Conservation (phyloP, 2,329 filamentous ascomycete genomes). For the Sodiomyces alkalinus region DNA sequence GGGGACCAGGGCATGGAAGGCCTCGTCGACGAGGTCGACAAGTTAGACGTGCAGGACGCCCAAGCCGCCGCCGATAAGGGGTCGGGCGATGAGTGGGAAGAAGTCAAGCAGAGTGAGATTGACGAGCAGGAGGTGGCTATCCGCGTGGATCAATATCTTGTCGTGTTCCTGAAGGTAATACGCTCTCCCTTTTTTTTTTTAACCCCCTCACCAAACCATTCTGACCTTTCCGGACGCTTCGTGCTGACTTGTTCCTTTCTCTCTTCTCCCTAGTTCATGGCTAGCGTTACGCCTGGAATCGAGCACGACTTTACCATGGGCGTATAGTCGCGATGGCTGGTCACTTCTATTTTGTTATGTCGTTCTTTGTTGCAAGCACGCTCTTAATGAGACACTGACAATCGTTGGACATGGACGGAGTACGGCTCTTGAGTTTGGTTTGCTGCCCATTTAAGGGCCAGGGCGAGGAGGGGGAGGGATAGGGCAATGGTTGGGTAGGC, state of each 20-base stretch:
- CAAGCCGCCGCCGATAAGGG: conserved; percentile 34
- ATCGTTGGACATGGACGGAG: too few species aligned
- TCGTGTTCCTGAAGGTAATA: conserved; percentile 75
- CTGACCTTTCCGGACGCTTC: background rate
- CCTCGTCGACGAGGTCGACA: conserved; percentile 65
- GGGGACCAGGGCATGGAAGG: conserved; percentile 58
- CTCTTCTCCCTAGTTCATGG: conserved; percentile 45
- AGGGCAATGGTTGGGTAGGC: too few species aligned
- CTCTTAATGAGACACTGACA: too few species aligned
- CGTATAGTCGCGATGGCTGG: conserved; percentile 41
- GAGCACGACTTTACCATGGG: conserved; percentile 98
- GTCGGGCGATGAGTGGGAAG: conserved; percentile 51
- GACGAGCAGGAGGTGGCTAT: conserved; percentile 66
- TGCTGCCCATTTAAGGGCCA: too few species aligned
- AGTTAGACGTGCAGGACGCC: conserved; percentile 40
- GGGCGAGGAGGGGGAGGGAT: too few species aligned
- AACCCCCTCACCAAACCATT: background rate
- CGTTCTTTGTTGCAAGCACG: too few species aligned
- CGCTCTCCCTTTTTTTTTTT: too few species aligned
- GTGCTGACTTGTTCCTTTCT: too few species aligned
- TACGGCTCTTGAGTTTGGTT: too few species aligned
- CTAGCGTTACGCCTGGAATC: conserved; percentile 87
- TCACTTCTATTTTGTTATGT: too few species aligned
- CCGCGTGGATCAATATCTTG: conserved; percentile 75
- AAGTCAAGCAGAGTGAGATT: conserved; percentile 42